Conservation (phyloP, 192 early-diverging fungal species). For the Backusella westeae region DNA sequence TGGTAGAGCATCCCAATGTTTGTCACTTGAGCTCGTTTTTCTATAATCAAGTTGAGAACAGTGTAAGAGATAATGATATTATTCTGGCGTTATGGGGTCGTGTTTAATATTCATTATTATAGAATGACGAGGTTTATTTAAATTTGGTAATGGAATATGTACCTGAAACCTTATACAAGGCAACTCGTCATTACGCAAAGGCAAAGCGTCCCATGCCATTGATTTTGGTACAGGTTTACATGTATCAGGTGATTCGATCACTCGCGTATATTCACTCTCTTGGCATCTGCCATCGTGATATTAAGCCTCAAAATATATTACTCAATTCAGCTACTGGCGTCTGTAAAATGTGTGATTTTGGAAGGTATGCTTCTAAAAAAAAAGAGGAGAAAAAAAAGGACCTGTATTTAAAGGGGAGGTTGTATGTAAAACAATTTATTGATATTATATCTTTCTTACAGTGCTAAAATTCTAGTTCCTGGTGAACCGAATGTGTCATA, state of each 20-base stretch:
- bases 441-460: slow-evolving; percentile 25
- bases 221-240: slow-evolving; percentile 92
- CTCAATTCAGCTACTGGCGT: slow-evolving; percentile 86
- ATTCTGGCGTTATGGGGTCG: background rate
- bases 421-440: background rate
- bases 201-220: slow-evolving; percentile 91
- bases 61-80: slow-evolving; percentile 37
- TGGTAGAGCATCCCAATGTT: slow-evolving; percentile 91
- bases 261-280: slow-evolving; percentile 96
- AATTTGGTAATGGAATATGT: slow-evolving; percentile 95
- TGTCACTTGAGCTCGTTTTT: slow-evolving; percentile 89
- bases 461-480: slow-evolving; percentile 90
- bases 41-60: slow-evolving; percentile 88
- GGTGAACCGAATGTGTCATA: slow-evolving; percentile 98
- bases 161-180: slow-evolving; percentile 95
- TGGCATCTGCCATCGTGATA: slow-evolving; percentile 98
- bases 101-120: background rate
- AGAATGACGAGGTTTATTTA: slow-evolving; percentile 92
- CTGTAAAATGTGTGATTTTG: slow-evolving; percentile 98
- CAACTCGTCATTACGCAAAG: slow-evolving; percentile 86
- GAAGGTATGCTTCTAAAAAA: slow-evolving; percentile 44
- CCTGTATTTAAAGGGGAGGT: background rate
- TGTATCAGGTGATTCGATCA: slow-evolving; percentile 97
- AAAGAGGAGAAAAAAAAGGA: background rate
- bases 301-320: slow-evolving; percentile 98